Base-by-base conservation (phyloP, 208 protist genomes). In the Crithidia brevicula region DNA sequence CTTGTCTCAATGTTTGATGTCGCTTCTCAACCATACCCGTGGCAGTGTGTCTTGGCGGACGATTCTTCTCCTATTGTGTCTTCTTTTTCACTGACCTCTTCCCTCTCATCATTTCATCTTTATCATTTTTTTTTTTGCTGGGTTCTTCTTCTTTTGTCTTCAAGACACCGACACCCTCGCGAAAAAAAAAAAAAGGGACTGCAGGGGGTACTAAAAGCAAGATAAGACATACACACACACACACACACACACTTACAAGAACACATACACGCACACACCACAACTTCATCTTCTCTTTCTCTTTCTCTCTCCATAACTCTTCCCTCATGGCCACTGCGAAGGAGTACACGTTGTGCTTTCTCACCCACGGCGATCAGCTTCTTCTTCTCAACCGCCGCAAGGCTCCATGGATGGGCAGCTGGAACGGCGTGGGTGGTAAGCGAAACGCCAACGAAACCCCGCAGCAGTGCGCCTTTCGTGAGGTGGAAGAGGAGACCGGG, bases 341-440 rank as follows among this genome's bases (percentile, higher is more conserved):
- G 31, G 34, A 53, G 30, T 58, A 64, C 54, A 61, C 38, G 36
- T 25, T 61, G 54, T 61, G 54, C 38, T 61, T 61, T 25, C 33
- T 61, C 54, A 61, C 54, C 15, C 22, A 61, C 22, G 38, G 38
- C 11, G 38, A 49, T 16, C 3, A 45, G 18, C 15, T 61, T 7
- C 54, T 61, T n/a, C 54, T 61, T 7, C 38, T 61, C 16, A 61
- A 61, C 38, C 54, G 54, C 4, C 38, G 5, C 54, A 61, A 61
- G 38, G 7, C 54, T 2, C 54, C 54, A 10, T 49, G 38, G n/a
- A 61, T 49, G 54, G 54, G 54, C 38, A 30, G 20, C 38, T 61
- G 54, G 54, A 49, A 61, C 54, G 54, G 54, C 54, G 54, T 61
- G 23, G 54, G 54, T 18, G 54, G 54, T 2, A 61, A 61, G 38